Evolutionary conservation across 768 basidiomycete genomes (phyloP).

Genomic region (Suillus placidus): DNA sequence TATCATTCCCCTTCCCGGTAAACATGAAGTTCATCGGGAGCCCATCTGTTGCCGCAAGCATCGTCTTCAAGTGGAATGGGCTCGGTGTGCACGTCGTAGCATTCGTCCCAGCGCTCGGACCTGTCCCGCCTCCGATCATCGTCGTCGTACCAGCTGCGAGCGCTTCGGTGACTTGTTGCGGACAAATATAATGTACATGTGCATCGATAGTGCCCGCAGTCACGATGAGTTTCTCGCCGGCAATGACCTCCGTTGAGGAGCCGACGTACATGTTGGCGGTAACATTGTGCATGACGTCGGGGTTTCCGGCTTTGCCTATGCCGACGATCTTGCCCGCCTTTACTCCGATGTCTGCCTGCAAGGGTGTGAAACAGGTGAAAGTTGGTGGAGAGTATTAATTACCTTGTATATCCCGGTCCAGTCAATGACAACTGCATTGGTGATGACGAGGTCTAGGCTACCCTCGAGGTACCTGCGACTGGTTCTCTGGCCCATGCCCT

Average conservation of each 20-base stretch:
- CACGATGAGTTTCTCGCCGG: conserved; percentile 91
- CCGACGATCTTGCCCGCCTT: conserved; percentile 80
- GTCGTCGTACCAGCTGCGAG: conserved; percentile 86
- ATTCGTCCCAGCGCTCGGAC: conserved; percentile 85
- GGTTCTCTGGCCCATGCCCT: conserved; percentile 95
- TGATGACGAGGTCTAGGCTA: conserved; percentile 86
- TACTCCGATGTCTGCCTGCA: conserved; percentile 92
- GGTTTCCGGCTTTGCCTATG: conserved; percentile 98
- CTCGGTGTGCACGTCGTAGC: conserved; percentile 94
- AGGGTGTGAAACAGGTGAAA: conserved; percentile 10
- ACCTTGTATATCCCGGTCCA: conserved; percentile 97
- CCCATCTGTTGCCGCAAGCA: conserved; percentile 91
- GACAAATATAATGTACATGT: conserved; percentile 95
- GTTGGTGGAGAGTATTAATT: conserved; percentile 2
- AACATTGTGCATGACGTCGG: conserved; percentile 86
- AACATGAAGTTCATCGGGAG: conserved; percentile 92
- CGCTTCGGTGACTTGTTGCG: conserved; percentile 88
- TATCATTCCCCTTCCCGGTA: conserved; percentile 97
- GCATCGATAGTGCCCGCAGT: conserved; percentile 94
- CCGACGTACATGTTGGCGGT: conserved; percentile 76
- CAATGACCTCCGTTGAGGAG: conserved; percentile 92
- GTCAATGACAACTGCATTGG: conserved; percentile 92
- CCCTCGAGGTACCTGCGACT: conserved; percentile 65
- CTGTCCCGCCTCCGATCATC: conserved; percentile 95
- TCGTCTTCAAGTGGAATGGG: conserved; percentile 84